These are phyloP conservation scores for Secale cereale DNA, from an alignment of 176 grass and related monocot genomes.

Conservation along the genomic window DNA sequence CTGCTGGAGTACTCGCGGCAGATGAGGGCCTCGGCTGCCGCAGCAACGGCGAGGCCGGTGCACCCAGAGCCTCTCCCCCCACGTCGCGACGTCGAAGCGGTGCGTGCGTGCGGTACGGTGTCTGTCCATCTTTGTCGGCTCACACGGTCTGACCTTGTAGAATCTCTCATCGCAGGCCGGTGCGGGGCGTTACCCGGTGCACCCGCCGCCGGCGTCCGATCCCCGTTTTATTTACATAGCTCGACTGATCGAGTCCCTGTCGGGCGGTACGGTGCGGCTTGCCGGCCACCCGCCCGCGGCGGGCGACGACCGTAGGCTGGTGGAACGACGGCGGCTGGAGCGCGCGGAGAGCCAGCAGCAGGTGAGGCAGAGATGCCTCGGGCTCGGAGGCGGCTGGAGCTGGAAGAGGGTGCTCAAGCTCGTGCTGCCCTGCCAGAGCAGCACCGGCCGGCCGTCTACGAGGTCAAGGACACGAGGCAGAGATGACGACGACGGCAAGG, in stretches of 20 bases:
- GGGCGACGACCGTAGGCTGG: not conserved
- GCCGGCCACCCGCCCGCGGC: not conserved
- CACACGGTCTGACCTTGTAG: not conserved
- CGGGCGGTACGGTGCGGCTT: not conserved
- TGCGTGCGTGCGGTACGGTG: not conserved
- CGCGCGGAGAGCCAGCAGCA: conserved; percentile 20
- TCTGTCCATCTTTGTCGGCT: not conserved
- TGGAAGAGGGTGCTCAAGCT: conserved; percentile 34
- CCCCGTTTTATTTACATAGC: not conserved
- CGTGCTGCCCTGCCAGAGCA: conserved; percentile 10
- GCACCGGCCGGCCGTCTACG: not conserved
- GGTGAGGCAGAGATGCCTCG: conserved; percentile 21
- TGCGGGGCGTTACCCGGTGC: not conserved
- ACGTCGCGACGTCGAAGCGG: not conserved
- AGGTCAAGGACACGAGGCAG: not conserved
- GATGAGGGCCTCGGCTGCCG: conserved; percentile 2
- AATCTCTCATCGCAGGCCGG: not conserved
- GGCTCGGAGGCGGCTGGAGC: conserved; percentile 14
- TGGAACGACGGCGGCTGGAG: not conserved
- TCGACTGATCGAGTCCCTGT: not conserved
- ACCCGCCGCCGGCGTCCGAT: not conserved
- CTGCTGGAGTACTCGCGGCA: conserved; percentile 41
- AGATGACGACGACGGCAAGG: not conserved
- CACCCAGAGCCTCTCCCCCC: not conserved
- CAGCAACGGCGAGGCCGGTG: not conserved